Evolutionary conservation across 2,329 filamentous ascomycete species (phyloP).

Genomic region (Clonostachys sp.): DNA sequence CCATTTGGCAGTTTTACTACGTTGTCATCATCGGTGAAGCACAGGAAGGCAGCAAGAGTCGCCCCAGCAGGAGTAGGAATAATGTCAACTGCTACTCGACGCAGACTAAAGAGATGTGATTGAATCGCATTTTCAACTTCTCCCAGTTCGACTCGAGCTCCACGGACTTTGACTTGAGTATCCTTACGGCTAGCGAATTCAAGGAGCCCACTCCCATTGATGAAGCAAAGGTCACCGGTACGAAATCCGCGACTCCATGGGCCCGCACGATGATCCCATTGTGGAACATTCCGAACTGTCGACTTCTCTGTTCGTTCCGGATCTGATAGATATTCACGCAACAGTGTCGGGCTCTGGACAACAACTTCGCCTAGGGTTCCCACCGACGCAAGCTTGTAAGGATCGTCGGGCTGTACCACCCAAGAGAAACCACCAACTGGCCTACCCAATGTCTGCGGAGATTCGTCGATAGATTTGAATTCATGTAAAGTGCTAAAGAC

Average conservation of each 20-base stretch:
- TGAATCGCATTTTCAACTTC: conserved; percentile 7
- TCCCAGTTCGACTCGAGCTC: conserved; percentile 37
- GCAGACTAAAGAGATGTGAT: background rate
- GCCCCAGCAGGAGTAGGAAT: conserved; percentile 33
- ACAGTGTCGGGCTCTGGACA: conserved; percentile 7
- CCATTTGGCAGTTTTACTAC: background rate
- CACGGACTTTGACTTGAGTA: conserved; percentile 49
- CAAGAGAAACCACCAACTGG: conserved; percentile 3
- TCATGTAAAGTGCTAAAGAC: conserved; percentile 2
- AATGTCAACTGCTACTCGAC: conserved; percentile 27
- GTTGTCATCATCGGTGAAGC: conserved; percentile 2
- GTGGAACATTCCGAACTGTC: conserved; percentile 17
- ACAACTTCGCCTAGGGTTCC: conserved; percentile 8
- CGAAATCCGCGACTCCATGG: conserved; percentile 2
- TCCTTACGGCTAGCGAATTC: conserved; percentile 45
- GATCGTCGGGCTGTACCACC: conserved; percentile 6
- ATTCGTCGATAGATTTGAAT: background rate
- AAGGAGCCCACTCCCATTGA: conserved; percentile 22
- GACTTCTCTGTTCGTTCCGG: conserved; percentile 11
- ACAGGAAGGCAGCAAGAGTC: conserved; percentile 35
- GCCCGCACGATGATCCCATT: conserved; percentile 5
- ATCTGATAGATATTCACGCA: conserved; percentile 5
- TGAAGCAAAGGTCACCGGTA: conserved; percentile 4
- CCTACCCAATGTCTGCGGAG: conserved; percentile 2
- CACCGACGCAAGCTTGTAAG: conserved; percentile 6